These are phyloP conservation scores for Arachnomyces sp. DNA, from an alignment of 2,329 filamentous ascomycete genomes.

Conservation along the genomic window DNA sequence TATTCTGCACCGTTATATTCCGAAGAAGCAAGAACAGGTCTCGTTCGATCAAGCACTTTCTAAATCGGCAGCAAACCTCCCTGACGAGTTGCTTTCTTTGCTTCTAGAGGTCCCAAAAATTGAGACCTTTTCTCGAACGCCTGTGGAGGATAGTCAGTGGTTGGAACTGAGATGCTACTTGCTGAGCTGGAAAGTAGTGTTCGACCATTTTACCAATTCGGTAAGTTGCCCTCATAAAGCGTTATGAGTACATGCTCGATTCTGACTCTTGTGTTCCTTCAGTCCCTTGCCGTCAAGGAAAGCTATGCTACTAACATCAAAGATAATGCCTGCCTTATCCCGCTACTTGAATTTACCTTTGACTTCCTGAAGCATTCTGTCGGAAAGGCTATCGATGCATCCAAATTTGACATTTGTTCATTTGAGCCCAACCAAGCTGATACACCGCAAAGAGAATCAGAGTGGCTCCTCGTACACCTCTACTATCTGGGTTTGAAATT, in stretches of 20 bases:
- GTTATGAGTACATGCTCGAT: not conserved
- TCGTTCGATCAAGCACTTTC: conserved; percentile 62
- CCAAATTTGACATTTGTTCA: conserved; percentile 60
- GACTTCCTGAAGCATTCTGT: conserved; percentile 74
- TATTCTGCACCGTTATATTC: conserved; percentile 71
- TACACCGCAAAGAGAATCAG: conserved; percentile 61
- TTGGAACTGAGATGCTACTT: conserved; percentile 67
- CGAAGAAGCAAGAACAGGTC: conserved; percentile 66
- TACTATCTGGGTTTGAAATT: conserved; percentile 76
- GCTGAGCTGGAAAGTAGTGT: conserved; percentile 80
- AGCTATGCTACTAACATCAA: conserved; percentile 76
- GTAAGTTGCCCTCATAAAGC: conserved; percentile 25
- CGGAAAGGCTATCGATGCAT: conserved; percentile 60
- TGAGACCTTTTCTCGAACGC: conserved; percentile 56
- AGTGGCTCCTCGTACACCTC: conserved; percentile 76
- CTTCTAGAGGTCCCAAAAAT: conserved; percentile 69
- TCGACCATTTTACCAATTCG: conserved; percentile 70
- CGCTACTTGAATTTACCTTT: conserved; percentile 70
- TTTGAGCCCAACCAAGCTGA: conserved; percentile 56
- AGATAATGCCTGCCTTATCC: conserved; percentile 57
- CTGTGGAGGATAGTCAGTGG: conserved; percentile 59
- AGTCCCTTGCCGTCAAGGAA: conserved; percentile 70
- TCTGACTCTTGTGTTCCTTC: conserved; percentile 1
- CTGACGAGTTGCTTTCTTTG: conserved; percentile 76
- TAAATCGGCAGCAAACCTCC: conserved; percentile 55